Percentiles rank a stretch among this genome's conserved stretches.
Evolutionary conservation across 202 grass and related monocot species (phyloP).

Genomic region (Digitaria exilis): DNA sequence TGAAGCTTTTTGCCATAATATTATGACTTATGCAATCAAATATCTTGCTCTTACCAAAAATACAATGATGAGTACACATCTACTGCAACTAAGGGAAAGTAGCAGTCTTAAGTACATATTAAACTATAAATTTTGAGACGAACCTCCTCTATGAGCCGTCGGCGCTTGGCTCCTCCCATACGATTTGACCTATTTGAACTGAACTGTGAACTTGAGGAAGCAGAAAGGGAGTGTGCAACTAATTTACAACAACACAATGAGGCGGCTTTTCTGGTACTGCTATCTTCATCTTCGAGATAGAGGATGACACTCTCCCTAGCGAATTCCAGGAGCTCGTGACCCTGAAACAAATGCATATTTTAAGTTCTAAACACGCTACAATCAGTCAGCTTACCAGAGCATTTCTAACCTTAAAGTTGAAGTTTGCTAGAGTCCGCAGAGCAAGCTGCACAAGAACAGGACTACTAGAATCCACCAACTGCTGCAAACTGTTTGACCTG

Average conservation of each 20-base stretch:
- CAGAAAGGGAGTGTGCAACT: slow-evolving; percentile 85
- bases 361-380: slow-evolving; percentile 5
- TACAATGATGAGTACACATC: neutral
- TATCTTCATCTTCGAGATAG: slow-evolving; percentile 97
- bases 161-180: slow-evolving; percentile 77
- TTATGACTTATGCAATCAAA: neutral
- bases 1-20: neutral
- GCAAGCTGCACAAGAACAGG: slow-evolving; percentile 82
- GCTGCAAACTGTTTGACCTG: slow-evolving; percentile 62
- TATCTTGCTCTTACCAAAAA: slow-evolving; percentile 7
- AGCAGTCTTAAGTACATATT: slow-evolving; percentile 14
- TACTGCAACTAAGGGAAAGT: slow-evolving; percentile 12
- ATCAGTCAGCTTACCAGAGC: slow-evolving; percentile 20
- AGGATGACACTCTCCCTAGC: slow-evolving; percentile 80
- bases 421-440: slow-evolving; percentile 76
- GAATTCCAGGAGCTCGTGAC: slow-evolving; percentile 96
- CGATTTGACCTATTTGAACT: slow-evolving; percentile 75
- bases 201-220: slow-evolving; percentile 66
- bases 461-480: slow-evolving; percentile 68
- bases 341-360: slow-evolving; percentile 68
- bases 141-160: slow-evolving; percentile 91
- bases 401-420: slow-evolving; percentile 88
- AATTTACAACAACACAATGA: slow-evolving; percentile 91
- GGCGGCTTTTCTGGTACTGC: slow-evolving; percentile 81
- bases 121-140: slow-evolving; percentile 34